phyloP scores from a whole-genome alignment of 2,329 filamentous ascomycete genomes.

The Colletotrichum musicola region DNA sequence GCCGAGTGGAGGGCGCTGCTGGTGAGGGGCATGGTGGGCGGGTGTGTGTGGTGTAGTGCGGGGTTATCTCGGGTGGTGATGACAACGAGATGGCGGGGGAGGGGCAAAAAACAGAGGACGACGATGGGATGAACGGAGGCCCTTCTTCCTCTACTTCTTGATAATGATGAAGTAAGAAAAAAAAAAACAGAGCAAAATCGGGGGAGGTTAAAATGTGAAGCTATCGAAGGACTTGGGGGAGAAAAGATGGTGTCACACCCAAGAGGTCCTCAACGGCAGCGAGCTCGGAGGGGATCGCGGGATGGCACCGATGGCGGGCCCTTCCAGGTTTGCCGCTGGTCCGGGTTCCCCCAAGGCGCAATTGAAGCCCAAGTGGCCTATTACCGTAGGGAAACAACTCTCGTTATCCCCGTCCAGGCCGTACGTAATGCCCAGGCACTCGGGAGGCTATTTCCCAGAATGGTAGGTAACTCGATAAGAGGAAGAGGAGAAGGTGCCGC shows the following conservation, averaged over 20 bases:
- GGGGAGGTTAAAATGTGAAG: no score
- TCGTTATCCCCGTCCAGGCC: background rate
- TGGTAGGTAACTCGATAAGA: slow-evolving; percentile 31
- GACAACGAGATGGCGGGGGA: background rate
- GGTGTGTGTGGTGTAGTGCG: slow-evolving; percentile 6
- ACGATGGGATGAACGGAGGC: background rate
- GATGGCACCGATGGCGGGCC: no score
- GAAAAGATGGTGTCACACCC: slow-evolving; percentile 5
- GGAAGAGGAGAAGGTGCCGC: slow-evolving; percentile 2
- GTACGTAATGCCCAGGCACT: slow-evolving; percentile 33
- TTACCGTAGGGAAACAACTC: no score
- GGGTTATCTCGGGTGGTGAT: slow-evolving; percentile 26
- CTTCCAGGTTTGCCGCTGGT: background rate
- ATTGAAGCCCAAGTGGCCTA: background rate
- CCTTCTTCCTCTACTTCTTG: background rate
- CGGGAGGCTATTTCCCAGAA: slow-evolving; percentile 10
- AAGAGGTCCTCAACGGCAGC: background rate
- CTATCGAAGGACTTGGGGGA: no score
- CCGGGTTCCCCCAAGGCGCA: background rate
- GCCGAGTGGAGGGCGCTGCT: slow-evolving; percentile 61
- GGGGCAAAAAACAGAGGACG: background rate
- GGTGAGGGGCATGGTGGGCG: slow-evolving; percentile 59
- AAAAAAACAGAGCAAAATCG: no score
- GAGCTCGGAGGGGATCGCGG: slow-evolving; percentile 12
- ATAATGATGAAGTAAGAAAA: no score